Evolutionary conservation across 2,329 filamentous ascomycete genomes (phyloP), one percentile per base, ranked within the genome.

Genomic region (Tolypocladium nubicola): DNA sequence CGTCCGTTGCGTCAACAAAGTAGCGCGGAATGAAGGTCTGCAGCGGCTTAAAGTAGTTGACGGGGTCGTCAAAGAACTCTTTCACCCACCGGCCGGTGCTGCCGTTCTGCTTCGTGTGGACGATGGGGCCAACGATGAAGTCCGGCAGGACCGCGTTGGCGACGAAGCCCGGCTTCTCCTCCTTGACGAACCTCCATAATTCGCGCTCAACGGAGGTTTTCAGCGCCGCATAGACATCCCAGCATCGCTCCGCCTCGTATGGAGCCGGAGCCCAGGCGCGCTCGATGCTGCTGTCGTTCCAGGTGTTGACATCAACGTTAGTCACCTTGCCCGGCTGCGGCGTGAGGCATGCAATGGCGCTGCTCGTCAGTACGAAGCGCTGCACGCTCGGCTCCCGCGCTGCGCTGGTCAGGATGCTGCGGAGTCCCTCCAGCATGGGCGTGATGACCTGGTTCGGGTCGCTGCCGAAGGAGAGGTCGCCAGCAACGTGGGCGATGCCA

Each of bases 331-430:
- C 58, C 2, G 63, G 62, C 4, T 64, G 57, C 1, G 61, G 60
- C 3, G 57, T 62, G 3, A 66, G 54, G 5, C 58, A 59, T 0
- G 68, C 62, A 2, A 63, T 60, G 0, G 69, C 66, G 1, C 72
- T 74, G 21, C 70, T 73, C 0, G 74, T 76, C 41, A 73, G 61
- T 5, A 77, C 73, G 38, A 77, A 69, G 3, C 71, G 66, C 56
- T 67, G 69, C 2, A 78, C 64, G 16, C 63, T 63, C 0, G 68
- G 61, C 33, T 69, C 61, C 11, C 56, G 60, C 7, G 62, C 60
- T 1, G 70, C 71, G 1, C 71, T 64, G 14, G 68, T 61, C n/a
- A 75, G 62, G 13, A 70, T 56, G 23, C 61, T 57, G 2, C 59
- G 53, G 0, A 66, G 61, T 47, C 66, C 67, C 0, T 59, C 52